phyloP scores from a whole-genome alignment of 371 early-diverging fungal genomes.

The Mucor ambiguus region DNA sequence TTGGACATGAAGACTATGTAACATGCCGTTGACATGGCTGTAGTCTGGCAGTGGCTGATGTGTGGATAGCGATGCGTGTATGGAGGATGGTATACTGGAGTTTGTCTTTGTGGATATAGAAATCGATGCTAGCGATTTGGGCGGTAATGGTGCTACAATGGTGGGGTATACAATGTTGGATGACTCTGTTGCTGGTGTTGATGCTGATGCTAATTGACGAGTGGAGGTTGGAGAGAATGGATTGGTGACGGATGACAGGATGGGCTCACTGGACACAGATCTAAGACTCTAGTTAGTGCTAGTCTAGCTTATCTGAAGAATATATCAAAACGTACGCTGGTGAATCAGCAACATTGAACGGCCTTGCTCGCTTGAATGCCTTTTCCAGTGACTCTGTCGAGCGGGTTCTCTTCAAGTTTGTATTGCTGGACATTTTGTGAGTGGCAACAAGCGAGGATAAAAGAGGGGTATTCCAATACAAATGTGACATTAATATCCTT shows the following conservation, averaged over 20 bases:
- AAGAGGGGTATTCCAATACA: slow-evolving; percentile 18
- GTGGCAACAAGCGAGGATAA: slow-evolving; percentile 18
- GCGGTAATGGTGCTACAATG: background rate
- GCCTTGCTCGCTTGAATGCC: slow-evolving; percentile 18
- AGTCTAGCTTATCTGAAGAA: background rate
- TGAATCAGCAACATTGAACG: slow-evolving; percentile 2
- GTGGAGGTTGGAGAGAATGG: background rate
- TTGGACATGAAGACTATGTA: slow-evolving; percentile 23
- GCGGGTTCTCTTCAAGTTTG: slow-evolving; percentile 24
- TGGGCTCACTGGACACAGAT: background rate
- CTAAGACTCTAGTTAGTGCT: background rate
- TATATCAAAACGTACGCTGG: background rate
- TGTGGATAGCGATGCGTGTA: background rate
- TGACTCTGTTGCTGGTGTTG: background rate
- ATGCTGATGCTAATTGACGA: background rate
- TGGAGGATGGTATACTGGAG: background rate
- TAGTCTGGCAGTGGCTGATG: slow-evolving; percentile 16
- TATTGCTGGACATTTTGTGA: slow-evolving; percentile 8
- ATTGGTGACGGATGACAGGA: background rate
- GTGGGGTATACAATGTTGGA: background rate
- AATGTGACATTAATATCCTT: slow-evolving; percentile 14
- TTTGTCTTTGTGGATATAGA: slow-evolving; percentile 24
- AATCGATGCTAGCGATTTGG: background rate
- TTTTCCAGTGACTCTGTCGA: slow-evolving; percentile 24
- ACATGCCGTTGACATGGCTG: slow-evolving; percentile 22